Base-by-base conservation (phyloP, 805 yeast genomes). In the Metschnikowia sp. region DNA sequence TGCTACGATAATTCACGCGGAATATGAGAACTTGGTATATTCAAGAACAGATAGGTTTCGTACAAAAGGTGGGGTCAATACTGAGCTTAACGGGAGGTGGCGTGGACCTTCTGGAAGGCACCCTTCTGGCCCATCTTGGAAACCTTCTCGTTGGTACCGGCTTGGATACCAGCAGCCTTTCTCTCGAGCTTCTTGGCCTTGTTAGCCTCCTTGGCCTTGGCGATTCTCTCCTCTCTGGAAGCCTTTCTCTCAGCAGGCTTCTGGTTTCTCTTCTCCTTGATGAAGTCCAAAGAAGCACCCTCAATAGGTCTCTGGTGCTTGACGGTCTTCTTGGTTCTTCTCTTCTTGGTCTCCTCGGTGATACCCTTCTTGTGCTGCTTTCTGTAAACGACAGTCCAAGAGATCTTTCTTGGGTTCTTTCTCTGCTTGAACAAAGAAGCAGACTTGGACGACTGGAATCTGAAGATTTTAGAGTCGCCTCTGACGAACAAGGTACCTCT, bases 291-390 rank as follows among this genome's bases (percentile, higher is more conserved):
- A 69, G 99, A 88, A 74, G 98, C 99, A 84, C 99, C 99, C 63
- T 92, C 98, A 74, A 94, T 86, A 60, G 96, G 97, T 85, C 99
- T 94, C 82, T 91, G 97, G 78, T 87, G 83, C 87, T 94, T 94
- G 78, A 91, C 95, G 70, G 96, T 75, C 85, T 89, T 91, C 84
- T 97, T 92, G 65, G 94, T 63, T 81, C 96, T 88, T 86, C 88
- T 95, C 87, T 89, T 94, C 76, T 95, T 66, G 65, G 87, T 88
- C 82, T 94, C 99, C 84, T 94, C 99, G 70, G 97, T 84, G 74
- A 92, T 83, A 82, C 99, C 99, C 83, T 94, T 94, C 87, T 89
- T 90, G 96, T 94, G 98, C 82, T 92, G 97, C 81, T 96, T 88
- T 86, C 99, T 92, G 92, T 81, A 94, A 69, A 94, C 84, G 70